Evolutionary conservation across 1,284 basidiomycete species (phyloP).

Genomic region (Apiotrichum brassicae): DNA sequence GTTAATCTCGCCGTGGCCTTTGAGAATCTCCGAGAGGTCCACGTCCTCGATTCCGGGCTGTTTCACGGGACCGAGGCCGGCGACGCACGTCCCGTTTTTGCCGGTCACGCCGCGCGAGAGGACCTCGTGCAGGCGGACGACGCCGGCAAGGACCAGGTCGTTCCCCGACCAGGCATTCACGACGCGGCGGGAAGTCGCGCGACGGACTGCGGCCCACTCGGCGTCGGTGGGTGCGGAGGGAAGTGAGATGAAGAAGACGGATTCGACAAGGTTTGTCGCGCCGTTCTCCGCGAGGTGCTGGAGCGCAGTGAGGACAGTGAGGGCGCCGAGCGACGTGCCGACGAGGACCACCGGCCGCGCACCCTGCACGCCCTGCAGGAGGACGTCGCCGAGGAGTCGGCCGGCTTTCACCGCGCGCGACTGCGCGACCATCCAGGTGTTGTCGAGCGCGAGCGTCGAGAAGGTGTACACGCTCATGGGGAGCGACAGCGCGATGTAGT

Average conservation of each 20-base stretch:
- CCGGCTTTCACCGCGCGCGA: constrained; percentile 52
- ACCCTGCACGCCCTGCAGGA: constrained; percentile 53
- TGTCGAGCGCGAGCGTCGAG: constrained; percentile 44
- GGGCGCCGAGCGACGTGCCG: constrained; percentile 53
- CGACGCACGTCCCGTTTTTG: constrained; percentile 39
- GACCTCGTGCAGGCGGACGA: constrained; percentile 52
- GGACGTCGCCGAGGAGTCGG: constrained; percentile 52
- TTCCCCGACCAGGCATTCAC: constrained; percentile 50
- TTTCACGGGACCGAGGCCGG: constrained; percentile 45
- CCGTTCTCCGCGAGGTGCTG: constrained; percentile 45
- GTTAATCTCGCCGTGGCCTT: constrained; percentile 46
- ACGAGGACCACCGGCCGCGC: constrained; percentile 52
- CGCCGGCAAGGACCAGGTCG: constrained; percentile 53
- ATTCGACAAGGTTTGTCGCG: constrained; percentile 50
- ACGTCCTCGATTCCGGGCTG: constrained; percentile 49
- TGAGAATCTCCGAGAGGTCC: constrained; percentile 43
- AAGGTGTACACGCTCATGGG: constrained; percentile 45
- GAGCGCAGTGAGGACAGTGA: constrained; percentile 52
- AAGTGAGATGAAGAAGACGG: constrained; percentile 50
- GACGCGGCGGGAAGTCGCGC: constrained; percentile 49
- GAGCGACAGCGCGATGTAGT: constrained; percentile 52
- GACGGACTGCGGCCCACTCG: constrained; percentile 49
- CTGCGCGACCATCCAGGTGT: constrained; percentile 48
- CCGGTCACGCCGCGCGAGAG: constrained; percentile 46
- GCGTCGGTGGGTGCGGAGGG: constrained; percentile 48